These are phyloP conservation scores for Fusarium avenaceum DNA, from an alignment of 2,329 filamentous ascomycete species.

Conservation along the genomic window DNA sequence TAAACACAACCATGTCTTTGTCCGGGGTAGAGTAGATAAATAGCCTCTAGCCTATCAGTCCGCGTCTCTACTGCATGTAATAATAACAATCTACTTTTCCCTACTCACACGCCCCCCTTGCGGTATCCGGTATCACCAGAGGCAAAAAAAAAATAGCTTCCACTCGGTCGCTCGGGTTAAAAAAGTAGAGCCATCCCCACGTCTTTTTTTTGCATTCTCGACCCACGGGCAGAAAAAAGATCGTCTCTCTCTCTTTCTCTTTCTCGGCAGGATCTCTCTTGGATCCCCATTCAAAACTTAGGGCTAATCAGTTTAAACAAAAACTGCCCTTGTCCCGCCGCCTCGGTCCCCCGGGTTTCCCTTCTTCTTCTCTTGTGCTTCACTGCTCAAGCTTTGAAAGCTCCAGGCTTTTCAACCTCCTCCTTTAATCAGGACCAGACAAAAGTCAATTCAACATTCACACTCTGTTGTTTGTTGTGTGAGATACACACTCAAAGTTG, in stretches of 20 bases:
- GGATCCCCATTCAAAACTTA: constrained; percentile 5
- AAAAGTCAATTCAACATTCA: too few species aligned
- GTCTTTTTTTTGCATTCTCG: neutral
- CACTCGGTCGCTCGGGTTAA: constrained; percentile 22
- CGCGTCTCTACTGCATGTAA: neutral
- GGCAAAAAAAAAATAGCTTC: constrained; percentile 18
- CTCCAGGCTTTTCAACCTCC: constrained; percentile 12
- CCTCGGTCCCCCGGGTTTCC: constrained; percentile 8
- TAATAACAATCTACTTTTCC: neutral
- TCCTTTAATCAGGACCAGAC: too few species aligned
- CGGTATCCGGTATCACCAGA: neutral
- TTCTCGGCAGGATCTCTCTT: constrained; percentile 7
- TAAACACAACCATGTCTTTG: neutral
- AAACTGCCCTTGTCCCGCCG: constrained; percentile 8
- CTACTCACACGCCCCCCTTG: neutral
- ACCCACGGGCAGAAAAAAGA: constrained; percentile 28
- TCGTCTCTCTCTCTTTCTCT: constrained; percentile 19
- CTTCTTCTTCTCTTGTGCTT: constrained; percentile 23
- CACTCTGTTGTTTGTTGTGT: too few species aligned
- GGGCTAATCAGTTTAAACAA: constrained; percentile 26
- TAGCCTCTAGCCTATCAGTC: neutral
- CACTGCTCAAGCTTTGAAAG: constrained; percentile 36
- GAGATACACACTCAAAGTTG: neutral
- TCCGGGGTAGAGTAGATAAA: constrained; percentile 1
- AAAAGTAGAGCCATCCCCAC: constrained; percentile 37